phyloP scores from a whole-genome alignment of 2,329 filamentous ascomycete genomes.

The Fusarium torreyae region DNA sequence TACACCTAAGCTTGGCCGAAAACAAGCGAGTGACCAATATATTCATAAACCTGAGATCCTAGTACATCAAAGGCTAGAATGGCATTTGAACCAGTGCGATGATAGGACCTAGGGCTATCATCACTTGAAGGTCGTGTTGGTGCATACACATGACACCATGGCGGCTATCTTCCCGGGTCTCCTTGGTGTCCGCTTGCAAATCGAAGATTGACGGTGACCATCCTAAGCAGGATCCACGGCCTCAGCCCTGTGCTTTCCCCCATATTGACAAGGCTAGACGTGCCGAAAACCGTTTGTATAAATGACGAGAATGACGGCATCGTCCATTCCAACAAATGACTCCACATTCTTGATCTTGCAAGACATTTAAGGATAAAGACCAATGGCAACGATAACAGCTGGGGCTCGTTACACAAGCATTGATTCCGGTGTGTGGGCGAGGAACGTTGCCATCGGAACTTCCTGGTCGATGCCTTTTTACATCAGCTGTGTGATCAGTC shows the following conservation, averaged over 20 bases:
- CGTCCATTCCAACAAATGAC: slow-evolving; percentile 25
- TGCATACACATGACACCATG: slow-evolving; percentile 1
- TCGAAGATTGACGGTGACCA: neutral
- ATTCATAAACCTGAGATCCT: neutral
- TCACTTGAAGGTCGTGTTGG: neutral
- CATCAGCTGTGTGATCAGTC: slow-evolving; percentile 11
- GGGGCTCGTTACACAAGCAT: neutral
- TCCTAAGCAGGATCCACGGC: neutral
- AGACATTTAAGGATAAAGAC: neutral
- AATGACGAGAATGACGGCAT: slow-evolving; percentile 26
- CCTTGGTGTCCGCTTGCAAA: slow-evolving; percentile 22
- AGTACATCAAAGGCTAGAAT: neutral
- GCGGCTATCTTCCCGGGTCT: neutral
- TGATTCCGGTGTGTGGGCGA: slow-evolving; percentile 11
- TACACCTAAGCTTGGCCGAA: neutral
- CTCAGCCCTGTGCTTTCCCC: slow-evolving; percentile 29
- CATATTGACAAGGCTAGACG: neutral
- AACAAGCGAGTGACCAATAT: slow-evolving; percentile 5
- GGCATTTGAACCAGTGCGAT: neutral
- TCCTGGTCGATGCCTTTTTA: slow-evolving; percentile 1
- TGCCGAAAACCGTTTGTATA: slow-evolving; percentile 14
- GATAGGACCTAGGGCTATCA: slow-evolving; percentile 6
- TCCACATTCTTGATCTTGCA: slow-evolving; percentile 21
- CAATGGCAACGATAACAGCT: neutral
- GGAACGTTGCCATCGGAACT: slow-evolving; percentile 8